Evolutionary conservation across 75 land plant species (phyloP).

Genomic region (Azolla pinnata): DNA sequence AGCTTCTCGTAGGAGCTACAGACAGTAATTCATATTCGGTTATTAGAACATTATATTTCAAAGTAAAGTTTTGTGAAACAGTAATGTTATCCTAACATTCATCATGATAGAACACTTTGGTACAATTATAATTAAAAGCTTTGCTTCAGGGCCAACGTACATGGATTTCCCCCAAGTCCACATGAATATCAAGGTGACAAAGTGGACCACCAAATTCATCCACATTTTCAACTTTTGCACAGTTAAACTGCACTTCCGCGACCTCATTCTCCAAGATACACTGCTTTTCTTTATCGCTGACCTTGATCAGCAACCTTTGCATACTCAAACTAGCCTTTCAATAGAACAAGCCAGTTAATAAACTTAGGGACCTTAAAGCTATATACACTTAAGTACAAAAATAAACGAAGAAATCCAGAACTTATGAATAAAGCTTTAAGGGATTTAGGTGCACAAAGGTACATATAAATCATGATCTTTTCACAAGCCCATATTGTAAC

Average conservation of each 20-base stretch:
- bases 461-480: no score
- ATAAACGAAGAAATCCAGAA: no score
- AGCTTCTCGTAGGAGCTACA: slow-evolving; percentile 59
- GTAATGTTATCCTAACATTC: no score
- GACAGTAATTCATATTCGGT: slow-evolving; percentile 6
- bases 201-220: slow-evolving; percentile 53
- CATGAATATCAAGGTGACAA: slow-evolving; percentile 62
- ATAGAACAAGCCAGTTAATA: slow-evolving; percentile 9
- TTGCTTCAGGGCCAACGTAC: no score
- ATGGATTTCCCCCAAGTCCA: slow-evolving; percentile 92
- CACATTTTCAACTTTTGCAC: slow-evolving; percentile 32
- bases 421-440: no score
- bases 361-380: neutral
- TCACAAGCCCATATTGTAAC: no score
- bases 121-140: no score
- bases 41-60: no score
- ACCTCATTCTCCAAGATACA: slow-evolving; percentile 55
- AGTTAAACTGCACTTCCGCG: slow-evolving; percentile 55
- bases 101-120: no score
- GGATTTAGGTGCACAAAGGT: neutral
- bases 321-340: slow-evolving; percentile 71
- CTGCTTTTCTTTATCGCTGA: slow-evolving; percentile 32
- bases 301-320: slow-evolving; percentile 67
- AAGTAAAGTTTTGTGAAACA: no score
- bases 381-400: neutral